Percentiles rank a stretch among this genome's conserved stretches.
Conservation (phyloP, 1,284 basidiomycete genomes). For the Tranzscheliella williamsii region DNA sequence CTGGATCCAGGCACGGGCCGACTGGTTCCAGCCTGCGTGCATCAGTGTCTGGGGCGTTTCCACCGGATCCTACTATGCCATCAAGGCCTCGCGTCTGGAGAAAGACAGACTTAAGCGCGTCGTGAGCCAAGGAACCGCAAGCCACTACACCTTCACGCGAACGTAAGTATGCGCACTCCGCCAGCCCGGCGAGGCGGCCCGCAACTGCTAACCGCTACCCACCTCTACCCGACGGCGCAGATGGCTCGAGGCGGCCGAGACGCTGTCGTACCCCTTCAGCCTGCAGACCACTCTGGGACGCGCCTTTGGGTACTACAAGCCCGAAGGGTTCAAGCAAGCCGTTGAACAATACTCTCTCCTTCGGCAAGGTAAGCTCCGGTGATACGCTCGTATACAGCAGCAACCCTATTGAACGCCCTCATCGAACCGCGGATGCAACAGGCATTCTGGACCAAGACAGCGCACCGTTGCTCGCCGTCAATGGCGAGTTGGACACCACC, state of each 20-base stretch:
- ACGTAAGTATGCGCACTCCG: constrained; percentile 23
- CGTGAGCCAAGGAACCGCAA: constrained; percentile 30
- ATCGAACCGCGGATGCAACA: not conserved
- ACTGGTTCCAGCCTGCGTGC: constrained; percentile 5
- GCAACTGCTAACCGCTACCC: not conserved
- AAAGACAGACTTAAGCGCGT: constrained; percentile 7
- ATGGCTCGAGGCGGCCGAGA: constrained; percentile 37
- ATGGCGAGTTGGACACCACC: constrained; percentile 32
- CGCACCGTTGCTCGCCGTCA: constrained; percentile 15
- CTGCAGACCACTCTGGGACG: constrained; percentile 20
- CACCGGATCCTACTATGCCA: constrained; percentile 30
- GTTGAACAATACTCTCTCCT: constrained; percentile 27
- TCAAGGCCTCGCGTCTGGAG: constrained; percentile 20
- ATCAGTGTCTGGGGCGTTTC: constrained; percentile 36
- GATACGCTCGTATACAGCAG: no score
- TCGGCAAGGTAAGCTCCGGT: constrained; percentile 7
- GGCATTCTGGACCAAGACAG: constrained; percentile 21
- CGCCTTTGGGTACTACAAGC: constrained; percentile 23
- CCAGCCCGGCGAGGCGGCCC: no score
- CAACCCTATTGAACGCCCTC: no score
- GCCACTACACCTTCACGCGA: constrained; percentile 30
- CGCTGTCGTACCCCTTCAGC: constrained; percentile 26
- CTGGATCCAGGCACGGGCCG: constrained; percentile 17
- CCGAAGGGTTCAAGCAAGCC: constrained; percentile 14
- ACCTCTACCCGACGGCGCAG: not conserved